Base-by-base conservation (phyloP, 306 rosid species). In the Castanopsis chinensis region DNA sequence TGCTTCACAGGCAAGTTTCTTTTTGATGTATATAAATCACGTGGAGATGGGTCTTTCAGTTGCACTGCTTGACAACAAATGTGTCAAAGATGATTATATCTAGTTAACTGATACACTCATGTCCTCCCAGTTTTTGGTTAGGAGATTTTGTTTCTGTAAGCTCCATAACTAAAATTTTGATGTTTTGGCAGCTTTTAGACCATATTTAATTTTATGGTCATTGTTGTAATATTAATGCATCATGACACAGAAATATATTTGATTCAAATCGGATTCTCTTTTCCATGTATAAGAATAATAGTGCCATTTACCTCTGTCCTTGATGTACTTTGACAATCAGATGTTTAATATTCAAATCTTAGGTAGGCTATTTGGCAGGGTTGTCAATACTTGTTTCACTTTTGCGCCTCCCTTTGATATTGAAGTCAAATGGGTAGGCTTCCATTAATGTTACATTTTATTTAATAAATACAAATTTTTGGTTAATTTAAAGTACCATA, bases 11-110 rank as follows among this genome's bases (percentile, higher is more conserved):
- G 63, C 45, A 35, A 82, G 51, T 73, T 80, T 80, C 64, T 81
- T 84, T 81, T 72, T 73, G 64, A 76, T 89, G 93, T 91, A 78
- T 83, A 84, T 86, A 89, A 70, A 56, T 75, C 37, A 56, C 77
- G 43, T 58, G 53, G 80, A 76, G 85, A 70, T 7, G 76, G 76
- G 67, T 72, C 82, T 43, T 71, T 78, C 54, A 12, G 65, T 74
- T 72, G 10, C 59, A 67, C 69, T 63, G 81, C 83, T 28, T 77
- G 78, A 61, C 54, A 60, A 69, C 56, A 83, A 74, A 77, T 68
- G 61, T 60, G 61, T 70, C 1, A 71, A 32, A 54, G 67, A 56
- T 56, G 81, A 74, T 76, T 73, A 67, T 35, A 67, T 77, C 13
- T 78, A 76, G 77, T 25, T 6, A 65, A 71, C 28, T 52, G 30